phyloP scores from a whole-genome alignment of 2,329 filamentous ascomycete genomes.

The Colletotrichum filicis region DNA sequence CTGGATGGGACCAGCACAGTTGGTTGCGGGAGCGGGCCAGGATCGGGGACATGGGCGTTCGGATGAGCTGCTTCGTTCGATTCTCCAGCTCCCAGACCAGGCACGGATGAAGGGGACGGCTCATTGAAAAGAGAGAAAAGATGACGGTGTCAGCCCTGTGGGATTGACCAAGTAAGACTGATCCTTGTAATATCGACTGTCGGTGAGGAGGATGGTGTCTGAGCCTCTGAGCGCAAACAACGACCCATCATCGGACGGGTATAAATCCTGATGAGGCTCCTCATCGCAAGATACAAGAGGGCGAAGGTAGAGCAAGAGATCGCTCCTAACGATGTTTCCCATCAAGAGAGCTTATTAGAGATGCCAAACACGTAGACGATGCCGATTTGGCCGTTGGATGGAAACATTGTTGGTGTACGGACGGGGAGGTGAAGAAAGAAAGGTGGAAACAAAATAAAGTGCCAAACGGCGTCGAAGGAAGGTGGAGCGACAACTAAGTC shows the following conservation, averaged over 20 bases:
- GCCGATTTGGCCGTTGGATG: background rate
- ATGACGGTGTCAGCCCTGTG: constrained; percentile 27
- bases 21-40: constrained; percentile 9
- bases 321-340: no score
- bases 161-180: constrained; percentile 14
- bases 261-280: no score
- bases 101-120: constrained; percentile 5
- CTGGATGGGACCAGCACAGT: constrained; percentile 31
- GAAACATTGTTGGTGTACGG: background rate
- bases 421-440: background rate
- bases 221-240: background rate
- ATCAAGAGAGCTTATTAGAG: no score
- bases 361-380: no score
- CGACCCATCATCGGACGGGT: background rate
- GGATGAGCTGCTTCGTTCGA: constrained; percentile 12
- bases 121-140: constrained; percentile 11
- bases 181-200: constrained; percentile 16
- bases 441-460: background rate
- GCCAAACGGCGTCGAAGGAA: background rate
- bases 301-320: no score
- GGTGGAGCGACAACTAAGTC: background rate
- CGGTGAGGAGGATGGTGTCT: background rate
- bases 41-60: constrained; percentile 8
- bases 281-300: no score
- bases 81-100: background rate